phyloP scores from a whole-genome alignment of 345 rosid genomes.

The Pugionium dolabratum region DNA sequence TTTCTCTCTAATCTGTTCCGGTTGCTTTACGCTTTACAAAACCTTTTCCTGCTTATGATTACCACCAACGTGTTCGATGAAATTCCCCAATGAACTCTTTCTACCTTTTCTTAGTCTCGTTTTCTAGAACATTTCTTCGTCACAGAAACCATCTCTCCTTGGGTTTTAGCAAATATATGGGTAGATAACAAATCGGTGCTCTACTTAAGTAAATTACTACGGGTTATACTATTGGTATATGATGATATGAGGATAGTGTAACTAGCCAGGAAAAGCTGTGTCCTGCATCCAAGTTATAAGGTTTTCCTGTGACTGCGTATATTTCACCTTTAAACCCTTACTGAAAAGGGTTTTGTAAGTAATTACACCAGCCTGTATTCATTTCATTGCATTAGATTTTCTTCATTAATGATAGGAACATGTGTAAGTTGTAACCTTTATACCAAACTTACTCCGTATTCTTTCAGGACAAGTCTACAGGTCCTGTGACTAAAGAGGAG shows the following conservation, averaged over 20 bases:
- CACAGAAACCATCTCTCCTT: background rate
- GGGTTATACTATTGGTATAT: background rate
- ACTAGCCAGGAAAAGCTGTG: background rate
- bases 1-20: background rate
- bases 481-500: slow-evolving; percentile 85
- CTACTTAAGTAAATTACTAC: background rate
- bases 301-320: background rate
- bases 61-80: slow-evolving; percentile 50
- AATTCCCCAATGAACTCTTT: slow-evolving; percentile 42
- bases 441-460: slow-evolving; percentile 3
- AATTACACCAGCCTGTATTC: background rate
- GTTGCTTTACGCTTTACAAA: background rate
- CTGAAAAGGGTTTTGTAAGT: background rate
- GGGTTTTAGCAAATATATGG: background rate
- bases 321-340: background rate
- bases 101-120: background rate
- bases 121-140: background rate
- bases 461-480: slow-evolving; percentile 55
- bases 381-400: background rate
- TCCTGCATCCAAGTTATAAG: background rate
- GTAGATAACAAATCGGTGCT: background rate
- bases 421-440: background rate
- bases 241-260: background rate
- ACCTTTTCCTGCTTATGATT: slow-evolving; percentile 9
- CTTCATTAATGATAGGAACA: background rate